A percentile compares a stretch with the other conserved stretches of the same genome.
Conservation (phyloP, 1,284 basidiomycete species). For the Schizophyllum amplum region DNA sequence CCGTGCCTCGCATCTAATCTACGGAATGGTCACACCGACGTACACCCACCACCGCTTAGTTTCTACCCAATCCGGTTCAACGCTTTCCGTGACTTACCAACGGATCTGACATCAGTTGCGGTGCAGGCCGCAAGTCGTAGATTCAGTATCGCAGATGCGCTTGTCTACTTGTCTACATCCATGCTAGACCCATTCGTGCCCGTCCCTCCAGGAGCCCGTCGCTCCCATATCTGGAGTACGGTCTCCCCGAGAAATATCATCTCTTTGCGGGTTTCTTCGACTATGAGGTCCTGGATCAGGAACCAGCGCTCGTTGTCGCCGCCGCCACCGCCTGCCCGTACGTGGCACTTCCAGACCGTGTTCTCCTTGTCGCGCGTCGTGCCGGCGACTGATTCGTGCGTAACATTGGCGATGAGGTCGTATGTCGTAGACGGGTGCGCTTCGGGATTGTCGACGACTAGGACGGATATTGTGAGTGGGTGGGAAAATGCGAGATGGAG, state of each 20-base stretch:
- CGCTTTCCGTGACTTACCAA: too few species aligned
- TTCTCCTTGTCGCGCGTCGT: slow-evolving; percentile 86
- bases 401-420: slow-evolving; percentile 94
- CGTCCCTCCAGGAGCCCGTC: neutral
- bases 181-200: slow-evolving; percentile 6
- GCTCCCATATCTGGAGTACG: slow-evolving; percentile 70
- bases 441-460: slow-evolving; percentile 71
- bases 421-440: slow-evolving; percentile 65
- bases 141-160: neutral
- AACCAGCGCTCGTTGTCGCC: slow-evolving; percentile 92
- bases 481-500: slow-evolving; percentile 9
- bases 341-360: slow-evolving; percentile 89
- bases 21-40: neutral
- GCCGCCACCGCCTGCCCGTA: slow-evolving; percentile 69
- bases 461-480: slow-evolving; percentile 11
- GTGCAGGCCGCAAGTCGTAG: neutral
- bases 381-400: slow-evolving; percentile 89
- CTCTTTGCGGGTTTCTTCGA: slow-evolving; percentile 90
- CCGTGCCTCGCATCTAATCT: neutral
- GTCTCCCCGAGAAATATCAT: slow-evolving; percentile 99
- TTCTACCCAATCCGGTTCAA: too few species aligned
- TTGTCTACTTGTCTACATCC: slow-evolving; percentile 22
- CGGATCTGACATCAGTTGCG: too few species aligned
- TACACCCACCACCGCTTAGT: too few species aligned
- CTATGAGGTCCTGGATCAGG: slow-evolving; percentile 94